Percentiles rank a stretch among this genome's conserved stretches.
These are phyloP conservation scores for Lactuca saligna DNA, from an alignment of 129 eudicot genomes.

Conservation along the genomic window DNA sequence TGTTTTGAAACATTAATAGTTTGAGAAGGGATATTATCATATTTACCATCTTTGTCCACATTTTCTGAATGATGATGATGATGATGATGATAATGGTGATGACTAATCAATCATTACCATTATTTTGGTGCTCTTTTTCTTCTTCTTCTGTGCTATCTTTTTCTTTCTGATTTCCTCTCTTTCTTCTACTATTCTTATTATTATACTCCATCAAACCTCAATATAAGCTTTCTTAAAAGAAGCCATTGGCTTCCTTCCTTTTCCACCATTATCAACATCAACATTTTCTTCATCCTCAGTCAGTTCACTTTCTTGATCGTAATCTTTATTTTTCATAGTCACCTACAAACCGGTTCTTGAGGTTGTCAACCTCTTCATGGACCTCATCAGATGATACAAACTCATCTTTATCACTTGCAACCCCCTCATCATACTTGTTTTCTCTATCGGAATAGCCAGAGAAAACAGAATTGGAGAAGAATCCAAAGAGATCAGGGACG, in stretches of 20 bases:
- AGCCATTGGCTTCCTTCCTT: slow-evolving; percentile 34
- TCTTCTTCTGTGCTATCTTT: slow-evolving; percentile 42
- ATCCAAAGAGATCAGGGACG: slow-evolving; percentile 71
- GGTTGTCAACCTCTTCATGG: slow-evolving; percentile 20
- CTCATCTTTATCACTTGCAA: slow-evolving; percentile 34
- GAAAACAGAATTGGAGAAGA: slow-evolving; percentile 63
- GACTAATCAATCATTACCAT: slow-evolving; percentile 27
- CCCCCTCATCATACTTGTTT: slow-evolving; percentile 10
- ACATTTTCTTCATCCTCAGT: slow-evolving; percentile 11
- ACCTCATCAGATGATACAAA: slow-evolving; percentile 47
- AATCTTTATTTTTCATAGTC: slow-evolving; percentile 31
- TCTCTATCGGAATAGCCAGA: slow-evolving; percentile 60
- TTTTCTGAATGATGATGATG: slow-evolving; percentile 36
- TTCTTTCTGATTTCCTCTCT: slow-evolving; percentile 54
- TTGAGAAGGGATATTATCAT: slow-evolving; percentile 27
- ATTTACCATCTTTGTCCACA: slow-evolving; percentile 20
- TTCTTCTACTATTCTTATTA: slow-evolving; percentile 62
- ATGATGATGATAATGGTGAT: slow-evolving; percentile 11
- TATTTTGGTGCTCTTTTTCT: slow-evolving; percentile 30
- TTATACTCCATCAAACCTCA: slow-evolving; percentile 68
- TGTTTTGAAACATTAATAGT: slow-evolving; percentile 44
- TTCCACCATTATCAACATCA: slow-evolving; percentile 54
- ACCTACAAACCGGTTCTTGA: slow-evolving; percentile 48
- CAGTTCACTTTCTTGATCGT: slow-evolving; percentile 15
- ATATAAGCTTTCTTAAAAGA: slow-evolving; percentile 27